phyloP scores from a whole-genome alignment of 306 rosid genomes.

The Leucaena leucocephala region DNA sequence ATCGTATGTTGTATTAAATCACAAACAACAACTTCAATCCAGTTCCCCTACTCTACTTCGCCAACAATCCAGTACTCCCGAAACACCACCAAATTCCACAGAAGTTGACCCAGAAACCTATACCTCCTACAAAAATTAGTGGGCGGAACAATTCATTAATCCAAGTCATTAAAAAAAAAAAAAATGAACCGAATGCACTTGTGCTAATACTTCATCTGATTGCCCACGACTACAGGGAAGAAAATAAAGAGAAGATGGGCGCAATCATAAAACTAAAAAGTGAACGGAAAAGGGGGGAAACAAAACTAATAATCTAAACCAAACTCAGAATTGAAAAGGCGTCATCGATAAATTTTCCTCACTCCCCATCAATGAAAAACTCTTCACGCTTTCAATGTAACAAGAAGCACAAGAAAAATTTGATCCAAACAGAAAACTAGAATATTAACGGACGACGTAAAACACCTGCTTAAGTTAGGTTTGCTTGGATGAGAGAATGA shows the following conservation, averaged over 20 bases:
- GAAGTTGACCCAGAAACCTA: constrained; percentile 36
- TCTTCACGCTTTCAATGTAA: constrained; percentile 10
- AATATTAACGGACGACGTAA: constrained; percentile 13
- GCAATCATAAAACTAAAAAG: neutral
- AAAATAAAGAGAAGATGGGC: neutral
- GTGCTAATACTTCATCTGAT: constrained; percentile 9
- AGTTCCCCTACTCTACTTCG: constrained; percentile 33
- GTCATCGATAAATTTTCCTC: neutral
- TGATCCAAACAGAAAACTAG: neutral
- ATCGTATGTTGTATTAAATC: constrained; percentile 13
- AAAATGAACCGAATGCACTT: constrained; percentile 8
- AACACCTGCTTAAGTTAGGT: constrained; percentile 43
- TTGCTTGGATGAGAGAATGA: constrained; percentile 30
- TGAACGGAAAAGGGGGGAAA: neutral
- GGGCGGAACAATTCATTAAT: constrained; percentile 23
- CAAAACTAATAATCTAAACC: neutral
- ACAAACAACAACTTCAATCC: constrained; percentile 22
- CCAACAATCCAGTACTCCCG: constrained; percentile 26
- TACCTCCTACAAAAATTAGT: constrained; percentile 31
- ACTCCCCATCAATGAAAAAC: constrained; percentile 14
- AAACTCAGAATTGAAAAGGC: neutral
- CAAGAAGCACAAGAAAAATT: constrained; percentile 13
- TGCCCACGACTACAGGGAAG: neutral
- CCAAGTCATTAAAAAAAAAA: neutral
- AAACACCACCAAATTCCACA: constrained; percentile 22